Base-by-base conservation (phyloP, 192 early-diverging fungal genomes). In the Kickxella alabastrina region DNA sequence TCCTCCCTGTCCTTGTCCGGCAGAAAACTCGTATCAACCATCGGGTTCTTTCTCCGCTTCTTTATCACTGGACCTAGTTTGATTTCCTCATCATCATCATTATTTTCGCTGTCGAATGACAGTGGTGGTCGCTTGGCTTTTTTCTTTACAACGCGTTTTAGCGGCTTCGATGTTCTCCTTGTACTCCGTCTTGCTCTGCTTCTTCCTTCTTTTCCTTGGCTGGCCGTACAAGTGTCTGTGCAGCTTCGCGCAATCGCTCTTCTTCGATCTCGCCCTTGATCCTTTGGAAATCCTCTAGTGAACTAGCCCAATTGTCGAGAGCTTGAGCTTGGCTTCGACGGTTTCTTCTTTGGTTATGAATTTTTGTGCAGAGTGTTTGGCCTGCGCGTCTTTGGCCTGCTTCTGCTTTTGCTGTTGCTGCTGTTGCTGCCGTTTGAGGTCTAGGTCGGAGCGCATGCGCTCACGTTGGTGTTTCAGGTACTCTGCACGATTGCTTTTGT, bases 21-120 rank as follows among this genome's bases (percentile, higher is more conserved):
- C 41, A 97, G 66, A 62, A 95, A 95, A 39, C 86, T 89, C 2
- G 94, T 97, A 48, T 97, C 91, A 45, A 95, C 91, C 15, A 65
- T 60, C 0, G 94, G 94, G 71, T 97, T 87, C 60, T 95, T 97
- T 35, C 80, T 74, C 43, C 81, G 60, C 59, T 75, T 80, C n/a
- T n/a, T n/a, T n/a, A n/a, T n/a, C n/a, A n/a, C n/a, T 48, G 63
- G 59, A 23, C 43, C 25, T 1, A 62, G 49, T 12, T 45, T 47
- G 34, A 49, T 50, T 10, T 54, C 57, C 15, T 59, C 58, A 6
- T 77, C 75, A 5, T 76, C 72, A 26, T 82, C 82, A 29, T 84
- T 83, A 6, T 79, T 82, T 2, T 83, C 83, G 19, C 69, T 78
- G 6, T 62, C 87, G 76, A 96, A 94, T 4, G 91, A 91, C 32